Percentiles rank a stretch among this genome's conserved stretches.
Conservation (phyloP, 1,139 yeast species). For the Yamadazyma sp. region DNA sequence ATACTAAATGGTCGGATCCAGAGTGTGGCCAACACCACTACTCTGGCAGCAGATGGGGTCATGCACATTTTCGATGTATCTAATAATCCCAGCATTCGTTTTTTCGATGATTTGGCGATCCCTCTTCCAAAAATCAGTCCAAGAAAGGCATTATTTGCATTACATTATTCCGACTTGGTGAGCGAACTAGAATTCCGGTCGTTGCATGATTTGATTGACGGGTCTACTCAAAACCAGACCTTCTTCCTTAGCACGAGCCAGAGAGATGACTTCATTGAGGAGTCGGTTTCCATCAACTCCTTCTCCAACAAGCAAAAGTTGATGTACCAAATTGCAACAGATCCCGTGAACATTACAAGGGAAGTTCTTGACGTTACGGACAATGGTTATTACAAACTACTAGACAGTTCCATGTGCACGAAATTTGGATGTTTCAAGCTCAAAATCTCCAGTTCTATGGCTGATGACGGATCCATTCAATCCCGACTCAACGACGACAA, state of each 20-base stretch:
- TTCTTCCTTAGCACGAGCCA: conserved; percentile 51
- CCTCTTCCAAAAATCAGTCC: conserved; percentile 54
- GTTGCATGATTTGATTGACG: conserved; percentile 58
- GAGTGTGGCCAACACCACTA: conserved; percentile 23
- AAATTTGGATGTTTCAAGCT: conserved; percentile 42
- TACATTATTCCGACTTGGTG: conserved; percentile 67
- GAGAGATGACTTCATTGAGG: conserved; percentile 37
- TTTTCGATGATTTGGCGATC: conserved; percentile 31
- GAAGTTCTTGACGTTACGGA: conserved; percentile 7
- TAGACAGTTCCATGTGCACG: conserved; percentile 32
- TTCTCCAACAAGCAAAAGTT: conserved; percentile 39
- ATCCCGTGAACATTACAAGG: conserved; percentile 33
- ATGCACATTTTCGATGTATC: conserved; percentile 52
- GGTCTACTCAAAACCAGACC: conserved; percentile 51
- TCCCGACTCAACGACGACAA: conserved; percentile 38
- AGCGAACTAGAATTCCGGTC: conserved; percentile 66
- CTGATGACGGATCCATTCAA: conserved; percentile 28
- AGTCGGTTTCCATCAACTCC: conserved; percentile 17
- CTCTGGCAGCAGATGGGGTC: conserved; percentile 57
- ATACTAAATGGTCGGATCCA: conserved; percentile 17
- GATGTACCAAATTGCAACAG: conserved; percentile 69
- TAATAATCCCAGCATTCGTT: conserved; percentile 22
- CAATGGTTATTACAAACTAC: conserved; percentile 17
- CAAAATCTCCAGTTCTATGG: conserved; percentile 41
- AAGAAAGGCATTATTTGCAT: conserved; percentile 68